Conservation (phyloP, 2,329 filamentous ascomycete species). For the Epicoccum nigrum region DNA sequence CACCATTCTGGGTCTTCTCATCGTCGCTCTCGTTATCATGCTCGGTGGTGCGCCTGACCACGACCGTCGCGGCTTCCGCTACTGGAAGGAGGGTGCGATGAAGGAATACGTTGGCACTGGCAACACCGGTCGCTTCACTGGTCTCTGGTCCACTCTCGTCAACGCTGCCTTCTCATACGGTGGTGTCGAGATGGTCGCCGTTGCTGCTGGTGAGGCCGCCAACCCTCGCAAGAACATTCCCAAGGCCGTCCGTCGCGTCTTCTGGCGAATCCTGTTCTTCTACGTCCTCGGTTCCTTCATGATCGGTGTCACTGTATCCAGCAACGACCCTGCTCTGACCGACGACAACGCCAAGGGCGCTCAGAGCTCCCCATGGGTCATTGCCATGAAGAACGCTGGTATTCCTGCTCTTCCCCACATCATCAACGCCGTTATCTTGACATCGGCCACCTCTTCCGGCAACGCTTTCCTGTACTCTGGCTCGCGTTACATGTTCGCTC, state of each 20-base stretch:
- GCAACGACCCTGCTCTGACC: constrained; percentile 57
- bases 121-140: constrained; percentile 66
- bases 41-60: constrained; percentile 45
- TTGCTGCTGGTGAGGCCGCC: constrained; percentile 45
- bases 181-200: constrained; percentile 47
- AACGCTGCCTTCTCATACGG: constrained; percentile 56
- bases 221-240: constrained; percentile 55
- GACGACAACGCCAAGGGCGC: constrained; percentile 50
- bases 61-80: constrained; percentile 63
- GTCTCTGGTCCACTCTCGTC: constrained; percentile 61
- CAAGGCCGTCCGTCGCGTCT: constrained; percentile 60
- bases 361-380: constrained; percentile 57
- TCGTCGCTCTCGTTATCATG: constrained; percentile 41
- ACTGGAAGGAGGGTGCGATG: constrained; percentile 69
- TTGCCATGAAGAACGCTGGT: constrained; percentile 71
- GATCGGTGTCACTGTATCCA: constrained; percentile 66
- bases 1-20: constrained; percentile 42
- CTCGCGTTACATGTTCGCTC: constrained; percentile 58
- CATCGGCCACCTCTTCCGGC: constrained; percentile 71
- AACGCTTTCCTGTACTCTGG: constrained; percentile 68
- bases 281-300: constrained; percentile 60
- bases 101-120: constrained; percentile 58
- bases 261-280: constrained; percentile 62
- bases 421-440: constrained; percentile 78
- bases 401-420: constrained; percentile 72